Evolutionary conservation across 2,329 filamentous ascomycete genomes (phyloP).

Genomic region (Dothistroma pini): DNA sequence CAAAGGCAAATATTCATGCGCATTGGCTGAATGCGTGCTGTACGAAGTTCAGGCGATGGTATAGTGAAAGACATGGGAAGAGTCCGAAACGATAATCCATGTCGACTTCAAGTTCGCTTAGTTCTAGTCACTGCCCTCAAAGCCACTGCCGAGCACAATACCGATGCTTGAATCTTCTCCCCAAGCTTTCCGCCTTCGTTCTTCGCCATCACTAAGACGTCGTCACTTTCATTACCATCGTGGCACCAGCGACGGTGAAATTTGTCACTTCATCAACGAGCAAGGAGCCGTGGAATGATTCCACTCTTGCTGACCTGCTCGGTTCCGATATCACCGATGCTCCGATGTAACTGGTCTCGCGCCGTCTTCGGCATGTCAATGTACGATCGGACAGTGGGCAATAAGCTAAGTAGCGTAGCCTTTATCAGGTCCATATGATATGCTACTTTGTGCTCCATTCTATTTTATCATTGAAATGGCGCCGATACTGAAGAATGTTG

Average conservation of each 20-base stretch:
- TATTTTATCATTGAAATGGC: constrained; percentile 1
- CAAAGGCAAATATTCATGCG: too few relatives aligned
- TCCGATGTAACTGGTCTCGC: not conserved
- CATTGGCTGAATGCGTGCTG: too few relatives aligned
- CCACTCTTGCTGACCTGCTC: not conserved
- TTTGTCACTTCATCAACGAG: not conserved
- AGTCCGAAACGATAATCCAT: not conserved
- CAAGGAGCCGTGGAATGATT: not conserved
- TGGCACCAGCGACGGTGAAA: not conserved
- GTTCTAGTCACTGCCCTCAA: not conserved
- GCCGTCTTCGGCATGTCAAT: not conserved
- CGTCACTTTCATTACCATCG: too few relatives aligned
- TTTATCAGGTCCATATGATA: not conserved
- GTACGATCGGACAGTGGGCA: not conserved
- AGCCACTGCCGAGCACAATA: not conserved
- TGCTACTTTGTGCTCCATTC: not conserved
- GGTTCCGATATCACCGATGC: not conserved
- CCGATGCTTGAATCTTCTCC: not conserved
- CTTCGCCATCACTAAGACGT: not conserved
- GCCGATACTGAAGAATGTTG: constrained; percentile 18
- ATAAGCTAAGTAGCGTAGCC: not conserved
- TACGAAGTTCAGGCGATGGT: not conserved
- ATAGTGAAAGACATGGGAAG: not conserved
- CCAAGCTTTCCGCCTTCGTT: not conserved
- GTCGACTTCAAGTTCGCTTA: not conserved